Evolutionary conservation across 305 asterid genomes (phyloP), one percentile per base, ranked within the genome.

Genomic region (Withania somnifera): DNA sequence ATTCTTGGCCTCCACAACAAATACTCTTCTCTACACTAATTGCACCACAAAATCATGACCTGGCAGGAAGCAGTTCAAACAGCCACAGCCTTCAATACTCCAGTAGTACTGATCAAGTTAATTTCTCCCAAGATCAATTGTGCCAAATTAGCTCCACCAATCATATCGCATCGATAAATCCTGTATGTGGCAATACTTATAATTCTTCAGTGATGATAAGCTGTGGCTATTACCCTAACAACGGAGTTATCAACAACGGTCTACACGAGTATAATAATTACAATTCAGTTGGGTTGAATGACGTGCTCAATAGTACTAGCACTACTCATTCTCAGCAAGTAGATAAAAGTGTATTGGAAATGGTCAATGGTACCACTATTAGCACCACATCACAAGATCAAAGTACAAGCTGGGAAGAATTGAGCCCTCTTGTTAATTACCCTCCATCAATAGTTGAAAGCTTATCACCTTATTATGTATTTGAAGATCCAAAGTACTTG

Each of bases 351-450:
- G 85, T 78, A 82, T 84, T 30, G 84, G 91, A 85, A 34, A 82
- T 84, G 87, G 80, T 83, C 63, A 80, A 84, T 69, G 77, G 82
- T 71, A 83, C 84, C 78, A 82, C 73, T 13, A 68, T 36, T 52
- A 66, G 81, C 0, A 40, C 80, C 26, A 56, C 88, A 10, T 86
- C 84, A 38, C 82, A 67, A 51, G 88, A 84, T 78, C 79, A 24
- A 42, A 75, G 84, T 77, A 68, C 84, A 3, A 82, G 83, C 79
- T 88, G 90, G 88, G 90, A 82, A 80, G 90, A 92, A 11, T 66
- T 80, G 22, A 87, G 54, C 28, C 77, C 90, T 24, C 57, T 45
- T 22, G 56, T 83, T 20, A 40, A 82, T 54, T 82, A 83, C 50
- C 82, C 92, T 84, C 79, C 87, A 20, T 64, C 69, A 63, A 28